These are phyloP conservation scores for Gentiana dahurica DNA, from an alignment of 257 asterid species.

Conservation along the genomic window DNA sequence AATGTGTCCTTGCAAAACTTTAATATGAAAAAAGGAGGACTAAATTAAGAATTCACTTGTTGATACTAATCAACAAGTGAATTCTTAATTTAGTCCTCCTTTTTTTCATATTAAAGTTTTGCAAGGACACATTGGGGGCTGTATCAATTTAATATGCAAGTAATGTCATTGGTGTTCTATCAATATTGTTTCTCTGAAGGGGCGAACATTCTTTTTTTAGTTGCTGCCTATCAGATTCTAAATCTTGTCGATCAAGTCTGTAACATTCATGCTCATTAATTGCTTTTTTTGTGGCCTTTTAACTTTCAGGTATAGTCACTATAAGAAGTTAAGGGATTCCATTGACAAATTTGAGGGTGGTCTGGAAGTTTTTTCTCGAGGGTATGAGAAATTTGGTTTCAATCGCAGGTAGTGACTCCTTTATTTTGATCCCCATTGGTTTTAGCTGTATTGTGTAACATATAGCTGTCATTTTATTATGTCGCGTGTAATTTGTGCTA, in stretches of 20 bases:
- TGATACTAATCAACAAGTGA: no score
- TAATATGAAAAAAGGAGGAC: no score
- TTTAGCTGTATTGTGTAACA: no score
- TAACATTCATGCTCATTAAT: not conserved
- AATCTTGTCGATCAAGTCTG: not conserved
- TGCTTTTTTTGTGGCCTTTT: conserved; percentile 5
- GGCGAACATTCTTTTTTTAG: not conserved
- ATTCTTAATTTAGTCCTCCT: no score
- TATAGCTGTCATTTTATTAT: not conserved
- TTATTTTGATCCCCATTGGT: not conserved
- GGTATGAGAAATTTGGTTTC: conserved; percentile 90
- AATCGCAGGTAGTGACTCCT: conserved; percentile 57
- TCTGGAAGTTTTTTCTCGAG: conserved; percentile 85
- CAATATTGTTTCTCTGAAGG: not conserved
- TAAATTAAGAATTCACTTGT: no score
- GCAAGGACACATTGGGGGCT: no score
- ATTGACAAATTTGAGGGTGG: conserved; percentile 94
- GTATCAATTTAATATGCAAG: no score
- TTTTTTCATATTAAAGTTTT: no score
- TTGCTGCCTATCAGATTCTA: not conserved
- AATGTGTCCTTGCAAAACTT: no score
- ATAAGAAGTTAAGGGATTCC: conserved; percentile 61
- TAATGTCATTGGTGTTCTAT: not conserved
- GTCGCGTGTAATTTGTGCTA: no score
- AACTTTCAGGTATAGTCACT: conserved; percentile 61